phyloP scores from a whole-genome alignment of 140 eudicot genomes.

The Flaveria floridana region DNA sequence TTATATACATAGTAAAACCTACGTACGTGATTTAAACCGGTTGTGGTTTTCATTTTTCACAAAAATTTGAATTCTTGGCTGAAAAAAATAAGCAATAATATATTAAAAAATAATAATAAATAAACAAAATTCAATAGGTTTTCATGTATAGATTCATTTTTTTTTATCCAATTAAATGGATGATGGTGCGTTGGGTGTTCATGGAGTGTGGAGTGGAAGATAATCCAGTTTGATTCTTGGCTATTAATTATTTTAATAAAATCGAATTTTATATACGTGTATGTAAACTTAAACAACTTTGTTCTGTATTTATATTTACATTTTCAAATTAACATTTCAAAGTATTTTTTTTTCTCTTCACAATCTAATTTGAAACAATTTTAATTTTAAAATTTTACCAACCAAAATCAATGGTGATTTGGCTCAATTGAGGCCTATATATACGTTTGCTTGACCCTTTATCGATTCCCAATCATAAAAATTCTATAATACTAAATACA shows the following conservation, averaged over 20 bases:
- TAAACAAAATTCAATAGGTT: neutral
- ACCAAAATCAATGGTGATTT: too few species aligned
- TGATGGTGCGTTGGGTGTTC: conserved; percentile 20
- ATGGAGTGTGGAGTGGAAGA: conserved; percentile 20
- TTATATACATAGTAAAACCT: neutral
- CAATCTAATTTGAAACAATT: too few species aligned
- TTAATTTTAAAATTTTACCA: too few species aligned
- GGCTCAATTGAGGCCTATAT: too few species aligned
- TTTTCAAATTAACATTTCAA: too few species aligned
- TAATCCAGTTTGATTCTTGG: conserved; percentile 10
- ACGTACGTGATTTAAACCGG: neutral
- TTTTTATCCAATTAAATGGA: conserved; percentile 13
- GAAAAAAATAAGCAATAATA: neutral
- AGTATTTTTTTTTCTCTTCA: too few species aligned
- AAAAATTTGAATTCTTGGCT: conserved; percentile 2
- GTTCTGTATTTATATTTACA: too few species aligned
- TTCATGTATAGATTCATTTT: conserved; percentile 15
- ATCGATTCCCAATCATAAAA: too few species aligned
- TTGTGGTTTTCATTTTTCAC: neutral
- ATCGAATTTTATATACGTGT: neutral
- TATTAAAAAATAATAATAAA: neutral
- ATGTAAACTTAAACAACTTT: too few species aligned
- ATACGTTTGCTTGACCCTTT: neutral
- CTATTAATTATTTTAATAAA: neutral
- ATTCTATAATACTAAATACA: neutral